These are phyloP conservation scores for Cladorrhinum sp. DNA, from an alignment of 2,329 filamentous ascomycete species.

Conservation along the genomic window DNA sequence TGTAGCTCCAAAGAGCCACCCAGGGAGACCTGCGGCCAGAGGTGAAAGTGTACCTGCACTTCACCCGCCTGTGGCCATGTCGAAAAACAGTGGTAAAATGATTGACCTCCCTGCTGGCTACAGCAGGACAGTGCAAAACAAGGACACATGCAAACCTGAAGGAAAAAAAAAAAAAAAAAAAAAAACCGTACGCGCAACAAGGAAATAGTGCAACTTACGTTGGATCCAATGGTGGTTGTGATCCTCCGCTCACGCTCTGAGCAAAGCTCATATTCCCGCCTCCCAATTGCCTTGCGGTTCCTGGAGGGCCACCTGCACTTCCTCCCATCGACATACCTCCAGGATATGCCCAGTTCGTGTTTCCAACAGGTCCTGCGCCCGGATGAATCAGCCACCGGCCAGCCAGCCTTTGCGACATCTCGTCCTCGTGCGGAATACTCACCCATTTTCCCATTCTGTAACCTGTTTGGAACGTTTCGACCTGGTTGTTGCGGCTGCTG, in stretches of 20 bases:
- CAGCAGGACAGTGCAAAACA: too few relatives aligned
- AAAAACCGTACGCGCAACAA: not conserved
- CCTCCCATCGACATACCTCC: conserved; percentile 58
- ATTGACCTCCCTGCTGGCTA: not conserved
- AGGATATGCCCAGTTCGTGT: conserved; percentile 61
- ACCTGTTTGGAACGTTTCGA: conserved; percentile 54
- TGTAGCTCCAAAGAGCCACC: not conserved
- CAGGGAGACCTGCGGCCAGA: not conserved
- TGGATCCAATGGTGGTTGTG: conserved; percentile 60
- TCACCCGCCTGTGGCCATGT: not conserved
- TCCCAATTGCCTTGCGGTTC: conserved; percentile 51
- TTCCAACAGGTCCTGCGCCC: conserved; percentile 41
- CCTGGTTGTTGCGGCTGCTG: conserved; percentile 56
- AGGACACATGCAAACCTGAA: too few relatives aligned
- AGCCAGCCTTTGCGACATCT: not conserved
- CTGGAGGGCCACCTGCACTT: conserved; percentile 36
- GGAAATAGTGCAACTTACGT: conserved; percentile 51
- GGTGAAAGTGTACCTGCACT: not conserved
- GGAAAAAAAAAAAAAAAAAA: not conserved
- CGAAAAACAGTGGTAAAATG: not conserved
- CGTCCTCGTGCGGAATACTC: conserved; percentile 29
- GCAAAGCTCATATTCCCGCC: conserved; percentile 60
- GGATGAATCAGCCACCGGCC: conserved; percentile 26
- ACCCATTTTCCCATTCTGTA: conserved; percentile 67
- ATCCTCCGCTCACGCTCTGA: conserved; percentile 58